Evolutionary conservation across 768 basidiomycete species (phyloP).

Genomic region (Xerocomellus dryophilus): DNA sequence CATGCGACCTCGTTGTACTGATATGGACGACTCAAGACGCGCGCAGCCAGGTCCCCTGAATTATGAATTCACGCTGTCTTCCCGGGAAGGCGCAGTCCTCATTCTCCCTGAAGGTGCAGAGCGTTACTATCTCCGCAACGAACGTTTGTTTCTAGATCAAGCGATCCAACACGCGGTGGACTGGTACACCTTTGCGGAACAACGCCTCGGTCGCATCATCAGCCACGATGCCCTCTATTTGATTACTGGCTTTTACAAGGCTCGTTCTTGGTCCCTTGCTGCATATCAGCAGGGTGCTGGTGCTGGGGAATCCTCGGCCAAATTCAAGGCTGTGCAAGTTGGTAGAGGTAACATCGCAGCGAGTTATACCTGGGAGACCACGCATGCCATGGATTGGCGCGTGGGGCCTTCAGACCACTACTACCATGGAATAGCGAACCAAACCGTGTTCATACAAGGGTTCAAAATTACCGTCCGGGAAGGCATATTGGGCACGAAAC

Average conservation of each 20-base stretch:
- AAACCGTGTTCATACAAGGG: constrained; percentile 22
- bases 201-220: constrained; percentile 15
- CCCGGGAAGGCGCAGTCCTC: constrained; percentile 31
- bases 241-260: constrained; percentile 16
- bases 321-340: constrained; percentile 13
- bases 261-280: constrained; percentile 30
- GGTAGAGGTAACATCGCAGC: constrained; percentile 12
- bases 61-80: constrained; percentile 14
- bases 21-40: background rate
- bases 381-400: constrained; percentile 6
- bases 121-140: constrained; percentile 23
- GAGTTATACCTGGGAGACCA: constrained; percentile 13
- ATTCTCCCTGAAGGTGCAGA: constrained; percentile 32
- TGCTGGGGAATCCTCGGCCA: background rate
- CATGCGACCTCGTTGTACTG: background rate
- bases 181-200: constrained; percentile 31
- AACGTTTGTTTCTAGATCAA: constrained; percentile 17
- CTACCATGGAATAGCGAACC: constrained; percentile 14
- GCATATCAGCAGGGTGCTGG: constrained; percentile 2
- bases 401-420: constrained; percentile 3
- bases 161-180: constrained; percentile 19
- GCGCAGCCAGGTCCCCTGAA: background rate
- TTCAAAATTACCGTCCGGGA: constrained; percentile 15
- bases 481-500: constrained; percentile 2
- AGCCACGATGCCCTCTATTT: constrained; percentile 25